Percentiles rank a stretch among this genome's conserved stretches.
phyloP scores from a whole-genome alignment of 108 stramenopile genomes.

The Cyclotella cryptica region DNA sequence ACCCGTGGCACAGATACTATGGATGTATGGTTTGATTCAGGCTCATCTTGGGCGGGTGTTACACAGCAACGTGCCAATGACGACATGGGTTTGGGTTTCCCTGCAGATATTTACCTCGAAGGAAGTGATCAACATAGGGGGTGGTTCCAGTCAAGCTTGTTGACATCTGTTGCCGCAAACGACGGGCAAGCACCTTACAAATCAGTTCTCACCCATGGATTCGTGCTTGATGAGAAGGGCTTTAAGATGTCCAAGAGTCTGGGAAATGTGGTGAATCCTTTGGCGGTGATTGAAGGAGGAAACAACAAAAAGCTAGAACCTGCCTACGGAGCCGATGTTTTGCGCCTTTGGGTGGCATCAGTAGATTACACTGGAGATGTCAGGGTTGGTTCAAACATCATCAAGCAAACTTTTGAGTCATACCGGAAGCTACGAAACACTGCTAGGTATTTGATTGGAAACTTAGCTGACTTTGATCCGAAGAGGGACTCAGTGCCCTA shows the following conservation, averaged over 20 bases:
- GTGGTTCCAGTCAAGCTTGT: slow-evolving; percentile 98
- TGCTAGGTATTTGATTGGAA: slow-evolving; percentile 94
- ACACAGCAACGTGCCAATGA: slow-evolving; percentile 79
- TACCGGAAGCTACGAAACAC: slow-evolving; percentile 98
- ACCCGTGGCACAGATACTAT: slow-evolving; percentile 98
- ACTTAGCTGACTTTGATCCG: slow-evolving; percentile 91
- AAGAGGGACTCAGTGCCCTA: slow-evolving; percentile 76
- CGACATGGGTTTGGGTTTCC: slow-evolving; percentile 72
- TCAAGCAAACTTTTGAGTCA: slow-evolving; percentile 95
- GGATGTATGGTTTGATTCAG: slow-evolving; percentile 99
- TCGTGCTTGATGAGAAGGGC: slow-evolving; percentile 98
- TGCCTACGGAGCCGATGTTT: slow-evolving; percentile 98
- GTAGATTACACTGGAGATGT: slow-evolving; percentile 98
- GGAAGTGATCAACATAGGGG: slow-evolving; percentile 98
- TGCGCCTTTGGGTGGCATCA: slow-evolving; percentile 97
- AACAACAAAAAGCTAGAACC: slow-evolving; percentile 94
- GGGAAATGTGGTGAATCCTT: slow-evolving; percentile 97
- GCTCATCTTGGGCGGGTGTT: slow-evolving; percentile 97
- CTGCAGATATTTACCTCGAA: slow-evolving; percentile 93
- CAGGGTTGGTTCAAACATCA: slow-evolving; percentile 87
- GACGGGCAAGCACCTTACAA: slow-evolving; percentile 91
- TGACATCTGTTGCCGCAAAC: slow-evolving; percentile 94
- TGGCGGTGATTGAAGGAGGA: slow-evolving; percentile 96
- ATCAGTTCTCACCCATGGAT: slow-evolving; percentile 97
- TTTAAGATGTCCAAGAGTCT: slow-evolving; percentile 99